Evolutionary conservation across 2,329 filamentous ascomycete genomes (phyloP).

Genomic region (Aschersonia sp.): DNA sequence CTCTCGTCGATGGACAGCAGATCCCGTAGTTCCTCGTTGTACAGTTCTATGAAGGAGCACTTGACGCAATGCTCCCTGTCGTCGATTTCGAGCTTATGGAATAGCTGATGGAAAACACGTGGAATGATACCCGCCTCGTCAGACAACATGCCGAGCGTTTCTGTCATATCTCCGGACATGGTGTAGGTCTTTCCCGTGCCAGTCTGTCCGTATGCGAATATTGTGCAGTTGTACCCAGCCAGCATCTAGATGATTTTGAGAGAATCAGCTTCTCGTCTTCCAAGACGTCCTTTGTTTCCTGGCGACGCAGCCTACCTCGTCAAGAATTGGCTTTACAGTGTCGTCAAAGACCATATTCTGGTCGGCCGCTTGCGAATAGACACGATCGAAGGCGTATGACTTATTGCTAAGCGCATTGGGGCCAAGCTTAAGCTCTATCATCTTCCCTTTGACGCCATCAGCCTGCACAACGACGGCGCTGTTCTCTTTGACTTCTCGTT

Average conservation of each 20-base stretch:
- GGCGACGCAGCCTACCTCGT: conserved; percentile 50
- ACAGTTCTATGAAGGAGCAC: conserved; percentile 96
- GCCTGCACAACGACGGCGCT: conserved; percentile 84
- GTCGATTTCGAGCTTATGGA: conserved; percentile 67
- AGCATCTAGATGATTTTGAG: conserved; percentile 51
- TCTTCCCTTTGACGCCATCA: conserved; percentile 75
- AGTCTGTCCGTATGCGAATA: conserved; percentile 96
- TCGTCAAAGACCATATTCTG: conserved; percentile 92
- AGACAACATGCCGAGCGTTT: conserved; percentile 71
- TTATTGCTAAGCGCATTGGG: conserved; percentile 89
- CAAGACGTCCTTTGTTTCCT: neutral
- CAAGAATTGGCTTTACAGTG: conserved; percentile 81
- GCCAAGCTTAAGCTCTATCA: conserved; percentile 80
- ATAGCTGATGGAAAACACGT: conserved; percentile 74
- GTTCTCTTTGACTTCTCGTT: conserved; percentile 86
- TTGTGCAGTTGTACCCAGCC: conserved; percentile 90
- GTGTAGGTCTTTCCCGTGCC: conserved; percentile 98
- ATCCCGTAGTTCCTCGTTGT: conserved; percentile 94
- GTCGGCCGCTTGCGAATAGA: conserved; percentile 89
- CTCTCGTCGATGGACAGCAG: conserved; percentile 70
- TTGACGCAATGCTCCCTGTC: conserved; percentile 81
- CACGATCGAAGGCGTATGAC: conserved; percentile 91
- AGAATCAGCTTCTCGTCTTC: neutral
- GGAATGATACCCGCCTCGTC: conserved; percentile 94
- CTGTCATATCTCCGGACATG: conserved; percentile 95